Evolutionary conservation across 495 filamentous ascomycete species (phyloP).

Genomic region (Viridothelium virens): DNA sequence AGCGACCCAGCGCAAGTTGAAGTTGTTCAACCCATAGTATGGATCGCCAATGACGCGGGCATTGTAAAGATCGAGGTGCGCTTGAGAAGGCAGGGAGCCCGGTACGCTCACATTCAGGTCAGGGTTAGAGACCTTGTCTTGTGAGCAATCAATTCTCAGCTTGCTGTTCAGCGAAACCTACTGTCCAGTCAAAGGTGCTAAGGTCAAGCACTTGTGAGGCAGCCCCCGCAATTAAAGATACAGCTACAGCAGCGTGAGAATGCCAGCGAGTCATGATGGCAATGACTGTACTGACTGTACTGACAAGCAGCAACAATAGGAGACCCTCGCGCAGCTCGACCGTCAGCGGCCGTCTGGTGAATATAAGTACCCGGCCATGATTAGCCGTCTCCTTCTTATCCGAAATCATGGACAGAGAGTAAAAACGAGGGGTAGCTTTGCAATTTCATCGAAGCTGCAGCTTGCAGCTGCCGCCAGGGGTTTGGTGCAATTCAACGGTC

Average conservation of each 20-base stretch:
- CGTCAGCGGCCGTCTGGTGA: not conserved
- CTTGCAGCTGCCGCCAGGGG: conserved; percentile 10
- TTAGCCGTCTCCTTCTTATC: not conserved
- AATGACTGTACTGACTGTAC: not conserved
- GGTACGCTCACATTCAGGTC: conserved; percentile 37
- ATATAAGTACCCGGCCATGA: conserved; percentile 8
- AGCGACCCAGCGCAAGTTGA: conserved; percentile 54
- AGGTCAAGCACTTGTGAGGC: conserved; percentile 16
- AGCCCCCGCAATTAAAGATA: not conserved
- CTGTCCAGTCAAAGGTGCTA: conserved; percentile 15
- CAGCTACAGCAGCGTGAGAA: conserved; percentile 10
- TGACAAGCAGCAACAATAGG: conserved; percentile 1
- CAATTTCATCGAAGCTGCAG: not conserved
- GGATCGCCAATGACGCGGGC: conserved; percentile 35
- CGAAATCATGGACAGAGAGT: not conserved
- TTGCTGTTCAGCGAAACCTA: not conserved
- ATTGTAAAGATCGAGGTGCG: conserved; percentile 52
- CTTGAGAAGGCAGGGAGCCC: conserved; percentile 55
- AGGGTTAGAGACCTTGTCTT: conserved; percentile 10
- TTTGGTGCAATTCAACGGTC: not conserved
- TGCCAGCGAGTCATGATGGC: conserved; percentile 8
- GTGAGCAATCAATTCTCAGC: not conserved
- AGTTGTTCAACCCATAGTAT: conserved; percentile 53
- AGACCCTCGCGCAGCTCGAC: not conserved
- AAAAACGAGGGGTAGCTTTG: conserved; percentile 11